Evolutionary conservation across 2,329 filamentous ascomycete species (phyloP).

Genomic region (Aaosphaeria pasadenensis): DNA sequence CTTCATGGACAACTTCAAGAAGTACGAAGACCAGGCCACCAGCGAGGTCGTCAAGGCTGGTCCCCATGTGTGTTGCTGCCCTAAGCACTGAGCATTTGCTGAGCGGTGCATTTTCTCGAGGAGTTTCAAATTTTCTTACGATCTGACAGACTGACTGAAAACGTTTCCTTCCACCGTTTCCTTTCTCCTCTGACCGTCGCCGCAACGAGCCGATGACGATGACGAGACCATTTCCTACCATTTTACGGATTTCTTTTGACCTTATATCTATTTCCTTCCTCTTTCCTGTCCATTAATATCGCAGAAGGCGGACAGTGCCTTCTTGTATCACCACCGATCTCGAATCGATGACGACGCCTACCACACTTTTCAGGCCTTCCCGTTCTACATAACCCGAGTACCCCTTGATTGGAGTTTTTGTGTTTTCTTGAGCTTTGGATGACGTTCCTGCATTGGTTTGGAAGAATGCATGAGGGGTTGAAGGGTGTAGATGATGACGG

Average conservation of each 20-base stretch:
- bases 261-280: background rate
- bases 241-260: background rate
- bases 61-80: conserved; percentile 41
- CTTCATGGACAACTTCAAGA: conserved; percentile 97
- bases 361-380: too few relatives aligned
- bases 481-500: background rate
- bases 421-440: background rate
- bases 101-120: background rate
- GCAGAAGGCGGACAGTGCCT: background rate
- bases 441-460: background rate
- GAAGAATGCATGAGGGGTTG: background rate
- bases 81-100: conserved; percentile 24
- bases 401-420: background rate
- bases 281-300: background rate
- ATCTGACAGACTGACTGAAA: background rate
- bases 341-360: background rate
- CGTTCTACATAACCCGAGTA: background rate
- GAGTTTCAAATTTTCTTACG: background rate
- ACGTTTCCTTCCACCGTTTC: background rate
- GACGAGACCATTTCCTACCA: background rate
- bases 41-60: conserved; percentile 46
- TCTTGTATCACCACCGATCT: background rate
- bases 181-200: background rate
- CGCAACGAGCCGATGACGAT: background rate
- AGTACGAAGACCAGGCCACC: conserved; percentile 77